A percentile compares a stretch with the other conserved stretches of the same genome.
Conservation (phyloP, 108 stramenopile genomes). For the Phaeodactylum tricornutum region DNA sequence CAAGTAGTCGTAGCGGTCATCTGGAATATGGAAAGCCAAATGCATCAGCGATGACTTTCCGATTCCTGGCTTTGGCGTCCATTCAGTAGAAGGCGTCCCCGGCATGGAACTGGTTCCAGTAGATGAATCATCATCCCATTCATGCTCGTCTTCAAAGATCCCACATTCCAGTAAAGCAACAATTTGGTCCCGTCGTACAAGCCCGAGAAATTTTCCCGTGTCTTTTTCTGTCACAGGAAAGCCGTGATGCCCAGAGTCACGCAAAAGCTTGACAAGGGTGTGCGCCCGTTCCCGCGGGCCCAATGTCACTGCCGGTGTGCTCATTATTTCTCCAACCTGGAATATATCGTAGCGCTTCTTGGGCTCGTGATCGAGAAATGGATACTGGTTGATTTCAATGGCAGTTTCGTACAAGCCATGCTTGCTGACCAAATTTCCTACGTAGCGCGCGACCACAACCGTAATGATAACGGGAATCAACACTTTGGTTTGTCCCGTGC, state of each 20-base stretch:
- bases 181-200: conserved; percentile 45
- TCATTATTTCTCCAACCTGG: conserved; percentile 45
- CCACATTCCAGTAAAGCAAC: conserved; percentile 40
- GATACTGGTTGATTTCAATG: conserved; percentile 25
- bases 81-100: too few species aligned
- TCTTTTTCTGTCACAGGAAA: conserved; percentile 60
- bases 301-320: conserved; percentile 18
- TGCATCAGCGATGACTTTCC: conserved; percentile 6
- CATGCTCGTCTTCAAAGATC: conserved; percentile 20
- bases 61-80: conserved; percentile 6
- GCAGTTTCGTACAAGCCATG: conserved; percentile 30
- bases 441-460: conserved; percentile 25
- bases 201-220: conserved; percentile 17
- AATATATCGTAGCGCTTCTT: conserved; percentile 17
- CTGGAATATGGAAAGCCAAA: conserved; percentile 20
- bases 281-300: conserved; percentile 16
- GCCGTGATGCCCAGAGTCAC: conserved; percentile 14
- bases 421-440: background rate
- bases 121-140: background rate
- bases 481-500: conserved; percentile 43
- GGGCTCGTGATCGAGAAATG: conserved; percentile 31
- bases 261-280: conserved; percentile 26
- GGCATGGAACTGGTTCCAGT: background rate
- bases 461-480: conserved; percentile 45
- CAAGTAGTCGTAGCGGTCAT: conserved; percentile 21